These are phyloP conservation scores for Lasiosphaeris hirsuta DNA, from an alignment of 495 filamentous ascomycete genomes.

Conservation along the genomic window DNA sequence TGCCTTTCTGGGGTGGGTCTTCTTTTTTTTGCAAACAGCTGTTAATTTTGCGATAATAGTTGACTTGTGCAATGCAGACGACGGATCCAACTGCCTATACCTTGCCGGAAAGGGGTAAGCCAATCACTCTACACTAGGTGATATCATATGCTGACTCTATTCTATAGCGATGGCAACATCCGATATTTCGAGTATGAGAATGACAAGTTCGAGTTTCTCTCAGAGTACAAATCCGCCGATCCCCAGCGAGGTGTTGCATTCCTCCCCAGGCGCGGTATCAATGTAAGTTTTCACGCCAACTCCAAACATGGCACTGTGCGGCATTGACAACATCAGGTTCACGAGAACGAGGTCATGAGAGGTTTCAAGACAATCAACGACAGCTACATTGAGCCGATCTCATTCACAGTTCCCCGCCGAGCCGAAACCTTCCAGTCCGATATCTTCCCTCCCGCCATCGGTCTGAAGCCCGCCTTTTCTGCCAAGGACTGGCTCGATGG, in stretches of 20 bases:
- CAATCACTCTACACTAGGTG: not conserved
- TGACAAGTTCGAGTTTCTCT: slow-evolving; percentile 94
- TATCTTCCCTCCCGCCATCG: slow-evolving; percentile 83
- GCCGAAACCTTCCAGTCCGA: slow-evolving; percentile 98
- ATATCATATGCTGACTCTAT: not conserved
- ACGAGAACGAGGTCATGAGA: slow-evolving; percentile 94
- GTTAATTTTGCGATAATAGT: slow-evolving; percentile 9
- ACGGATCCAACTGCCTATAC: slow-evolving; percentile 88
- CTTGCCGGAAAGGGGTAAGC: slow-evolving; percentile 92
- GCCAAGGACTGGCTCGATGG: slow-evolving; percentile 82
- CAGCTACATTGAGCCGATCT: slow-evolving; percentile 89
- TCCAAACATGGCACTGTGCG: not conserved
- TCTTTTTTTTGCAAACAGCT: too few relatives aligned
- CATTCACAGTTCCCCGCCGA: slow-evolving; percentile 91
- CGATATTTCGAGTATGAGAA: slow-evolving; percentile 97
- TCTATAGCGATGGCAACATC: slow-evolving; percentile 86
- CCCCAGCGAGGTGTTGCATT: slow-evolving; percentile 95
- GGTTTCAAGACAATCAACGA: slow-evolving; percentile 97
- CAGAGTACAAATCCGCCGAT: slow-evolving; percentile 92
- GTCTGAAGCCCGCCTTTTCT: slow-evolving; percentile 73
- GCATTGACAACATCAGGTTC: slow-evolving; percentile 50
- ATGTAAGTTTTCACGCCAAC: slow-evolving; percentile 48
- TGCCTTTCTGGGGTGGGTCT: slow-evolving; percentile 91
- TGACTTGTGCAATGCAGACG: slow-evolving; percentile 51
- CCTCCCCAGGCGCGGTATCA: slow-evolving; percentile 89